phyloP scores from a whole-genome alignment of 1,284 basidiomycete species.

The Anthracocystis setariae region DNA sequence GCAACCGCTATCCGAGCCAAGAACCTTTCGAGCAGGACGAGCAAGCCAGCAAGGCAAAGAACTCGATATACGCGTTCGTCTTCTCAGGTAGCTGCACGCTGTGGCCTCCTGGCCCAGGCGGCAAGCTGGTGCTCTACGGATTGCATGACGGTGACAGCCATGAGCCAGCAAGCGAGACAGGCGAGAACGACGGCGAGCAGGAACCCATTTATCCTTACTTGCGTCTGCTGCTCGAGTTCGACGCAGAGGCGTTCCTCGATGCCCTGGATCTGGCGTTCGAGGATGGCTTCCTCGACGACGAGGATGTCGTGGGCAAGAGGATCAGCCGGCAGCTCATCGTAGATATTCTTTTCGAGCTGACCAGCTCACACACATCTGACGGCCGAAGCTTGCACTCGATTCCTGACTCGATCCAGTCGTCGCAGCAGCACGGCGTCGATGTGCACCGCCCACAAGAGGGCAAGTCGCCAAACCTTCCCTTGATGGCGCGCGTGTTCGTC shows the following conservation, averaged over 20 bases:
- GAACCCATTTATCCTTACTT: conserved; percentile 81
- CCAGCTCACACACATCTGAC: conserved; percentile 4
- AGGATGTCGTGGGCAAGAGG: conserved; percentile 66
- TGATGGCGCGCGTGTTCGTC: conserved; percentile 75
- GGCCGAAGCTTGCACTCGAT: background rate
- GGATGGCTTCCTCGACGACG: conserved; percentile 86
- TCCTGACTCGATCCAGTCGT: background rate
- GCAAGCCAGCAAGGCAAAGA: conserved; percentile 71
- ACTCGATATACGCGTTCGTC: conserved; percentile 72
- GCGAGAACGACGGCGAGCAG: conserved; percentile 73
- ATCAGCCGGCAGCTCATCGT: conserved; percentile 83
- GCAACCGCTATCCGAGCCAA: conserved; percentile 86
- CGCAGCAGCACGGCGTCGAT: background rate
- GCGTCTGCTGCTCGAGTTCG: conserved; percentile 83
- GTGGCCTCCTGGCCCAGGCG: conserved; percentile 80
- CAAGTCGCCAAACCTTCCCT: conserved; percentile 18
- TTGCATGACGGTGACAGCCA: conserved; percentile 58
- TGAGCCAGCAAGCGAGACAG: conserved; percentile 68
- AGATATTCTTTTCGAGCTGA: conserved; percentile 84
- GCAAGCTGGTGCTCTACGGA: conserved; percentile 75
- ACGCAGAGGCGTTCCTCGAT: conserved; percentile 93
- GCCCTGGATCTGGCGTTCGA: conserved; percentile 94
- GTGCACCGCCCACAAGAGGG: background rate
- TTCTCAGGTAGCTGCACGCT: conserved; percentile 82
- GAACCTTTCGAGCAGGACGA: conserved; percentile 74